Base-by-base conservation (phyloP, 306 rosid species). In the Luffa aegyptiaca region DNA sequence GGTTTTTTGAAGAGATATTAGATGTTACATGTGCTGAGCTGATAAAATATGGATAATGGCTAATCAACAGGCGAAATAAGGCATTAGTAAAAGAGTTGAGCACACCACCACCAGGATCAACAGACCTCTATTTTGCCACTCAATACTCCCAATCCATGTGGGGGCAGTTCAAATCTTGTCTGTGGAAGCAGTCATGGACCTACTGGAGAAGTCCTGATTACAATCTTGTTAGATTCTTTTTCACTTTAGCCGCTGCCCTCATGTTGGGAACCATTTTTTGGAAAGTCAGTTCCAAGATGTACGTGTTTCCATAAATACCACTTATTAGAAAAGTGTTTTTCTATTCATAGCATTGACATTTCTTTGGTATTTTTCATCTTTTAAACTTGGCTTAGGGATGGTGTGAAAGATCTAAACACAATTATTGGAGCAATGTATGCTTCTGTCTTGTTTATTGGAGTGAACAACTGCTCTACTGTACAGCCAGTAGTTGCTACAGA, bases 171-270 rank as follows among this genome's bases (percentile, higher is more conserved):
- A 92, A 87, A 84, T 83, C 87, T 2, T 90, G 97, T 84, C 71
- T 88, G 49, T 92, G 92, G 97, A 92, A 90, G 81, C 93, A 90
- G 21, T 76, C 86, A 75, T 80, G 89, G 86, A 87, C 97, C 44
- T 88, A 91, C 58, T 91, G 96, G 96, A 90, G 96, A 87, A 89
- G 83, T 82, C 93, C 93, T 78, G 85, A 89, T 6, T 87, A 86
- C 89, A 89, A 91, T 82, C 83, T 89, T 82, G 70, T 49, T 48
- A 89, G 96, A 39, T 72, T 89, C 5, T 0, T 80, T 77, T 84
- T 80, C 62, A 85, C 85, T 79, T 14, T 46, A 69, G 79, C 14
- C 31, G 66, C 86, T 41, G 85, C 92, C 69, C 37, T 91, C 48
- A 71, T 91, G 74, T 84, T 91, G 37, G 96, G 93, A 44, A 39